Base-by-base conservation (phyloP, 164 flowering plant genomes). In the Cinnamomum micranthum region DNA sequence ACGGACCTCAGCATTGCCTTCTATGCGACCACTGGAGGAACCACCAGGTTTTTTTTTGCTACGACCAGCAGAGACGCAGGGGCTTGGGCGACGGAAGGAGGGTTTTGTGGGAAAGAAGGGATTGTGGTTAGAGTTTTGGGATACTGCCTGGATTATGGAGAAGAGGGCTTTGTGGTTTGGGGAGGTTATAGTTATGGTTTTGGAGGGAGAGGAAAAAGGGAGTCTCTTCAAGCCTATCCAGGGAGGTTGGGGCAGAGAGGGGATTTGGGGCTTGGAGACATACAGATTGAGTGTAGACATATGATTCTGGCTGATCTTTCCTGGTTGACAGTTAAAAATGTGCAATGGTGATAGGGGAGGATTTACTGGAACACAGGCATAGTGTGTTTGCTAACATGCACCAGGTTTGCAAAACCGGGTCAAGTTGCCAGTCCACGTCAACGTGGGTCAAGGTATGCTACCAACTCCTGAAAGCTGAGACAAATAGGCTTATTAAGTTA, bases 41-140 rank as follows among this genome's bases (percentile, higher is more conserved):
- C 88, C 88, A 0, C 89, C 90, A 1, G 85, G 83, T 69, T 84
- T 85, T 62, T 85, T 85, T 83, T 92, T 89, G 87, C 97, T 87
- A 74, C 97, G 88, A 17, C 97, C 97, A 7, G 98, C 98, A 64
- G 76, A 78, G 47, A 72, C 81, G 13, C 64, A 47, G 33, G 71
- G 63, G 74, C 67, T 63, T 9, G 71, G 81, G 65, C 77, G 77
- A 4, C 24, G 59, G 55, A 24, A 64, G 65, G 5, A 28, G 71
- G 66, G 73, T 68, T 52, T 55, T 69, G 76, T 60, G 65, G 71
- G 80, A 82, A 28, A 72, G 75, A n/a, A 63, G 72, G 65, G 59
- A 51, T 25, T 20, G 68, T 12, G 66, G 31, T 14, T 63, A 15
- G 73, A 59, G 63, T 23, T 20, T 14, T 71, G 78, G 75, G 77